Conservation (phyloP, 2,329 filamentous ascomycete species). For the Scedosporium apiospermum region DNA sequence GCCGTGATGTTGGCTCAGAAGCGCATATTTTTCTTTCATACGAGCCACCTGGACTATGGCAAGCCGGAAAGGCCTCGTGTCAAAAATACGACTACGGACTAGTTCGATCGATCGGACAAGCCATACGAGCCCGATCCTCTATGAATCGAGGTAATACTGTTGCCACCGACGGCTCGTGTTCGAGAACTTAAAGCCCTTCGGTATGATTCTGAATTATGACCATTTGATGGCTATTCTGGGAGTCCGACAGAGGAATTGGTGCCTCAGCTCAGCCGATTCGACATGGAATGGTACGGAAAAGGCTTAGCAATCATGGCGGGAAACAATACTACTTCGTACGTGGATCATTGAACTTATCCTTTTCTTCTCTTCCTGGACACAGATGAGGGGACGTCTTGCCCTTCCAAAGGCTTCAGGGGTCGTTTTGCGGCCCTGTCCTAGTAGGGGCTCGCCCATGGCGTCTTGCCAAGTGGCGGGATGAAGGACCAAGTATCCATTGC, state of each 20-base stretch:
- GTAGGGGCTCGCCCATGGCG: not conserved
- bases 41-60: too few species aligned
- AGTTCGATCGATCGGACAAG: not conserved
- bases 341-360: too few species aligned
- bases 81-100: not conserved
- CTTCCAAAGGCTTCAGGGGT: not conserved
- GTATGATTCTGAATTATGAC: not conserved
- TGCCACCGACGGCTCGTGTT: not conserved
- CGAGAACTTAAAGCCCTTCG: not conserved
- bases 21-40: too few species aligned
- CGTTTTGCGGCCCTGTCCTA: too few species aligned
- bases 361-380: not conserved
- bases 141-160: not conserved
- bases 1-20: too few species aligned
- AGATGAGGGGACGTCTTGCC: not conserved
- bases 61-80: too few species aligned
- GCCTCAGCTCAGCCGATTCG: not conserved
- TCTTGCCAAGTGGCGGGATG: not conserved
- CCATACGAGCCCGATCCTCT: not conserved
- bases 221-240: not conserved
- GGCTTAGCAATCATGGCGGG: not conserved
- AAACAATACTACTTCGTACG: not conserved
- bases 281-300: not conserved
- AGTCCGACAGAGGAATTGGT: not conserved
- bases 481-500: not conserved